phyloP scores from a whole-genome alignment of 495 filamentous ascomycete genomes.

The Cercophora sp. region DNA sequence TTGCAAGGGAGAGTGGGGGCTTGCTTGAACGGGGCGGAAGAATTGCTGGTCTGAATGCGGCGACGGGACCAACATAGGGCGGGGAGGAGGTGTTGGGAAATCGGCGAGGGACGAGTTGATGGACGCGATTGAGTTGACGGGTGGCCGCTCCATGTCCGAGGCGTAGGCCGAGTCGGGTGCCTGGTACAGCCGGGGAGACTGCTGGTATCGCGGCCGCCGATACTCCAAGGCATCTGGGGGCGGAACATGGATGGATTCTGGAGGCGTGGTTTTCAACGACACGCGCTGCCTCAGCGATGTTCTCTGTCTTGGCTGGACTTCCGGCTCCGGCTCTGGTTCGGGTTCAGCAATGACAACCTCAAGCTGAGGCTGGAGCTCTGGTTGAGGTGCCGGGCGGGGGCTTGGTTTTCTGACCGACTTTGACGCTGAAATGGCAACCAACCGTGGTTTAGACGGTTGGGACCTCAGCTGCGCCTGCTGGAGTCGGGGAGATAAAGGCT shows the following conservation, averaged over 20 bases:
- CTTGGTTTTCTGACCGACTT: neutral
- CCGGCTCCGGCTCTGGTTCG: conserved; percentile 19
- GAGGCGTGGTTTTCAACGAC: conserved; percentile 42
- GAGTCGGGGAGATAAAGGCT: neutral
- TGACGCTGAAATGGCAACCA: conserved; percentile 23
- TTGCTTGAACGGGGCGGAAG: conserved; percentile 52
- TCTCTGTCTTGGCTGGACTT: conserved; percentile 28
- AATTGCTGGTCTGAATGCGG: conserved; percentile 50
- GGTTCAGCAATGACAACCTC: conserved; percentile 18
- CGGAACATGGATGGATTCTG: conserved; percentile 44
- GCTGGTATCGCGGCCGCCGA: conserved; percentile 28
- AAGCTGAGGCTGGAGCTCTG: neutral
- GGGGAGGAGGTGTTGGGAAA: conserved; percentile 34
- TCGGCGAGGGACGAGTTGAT: conserved; percentile 27
- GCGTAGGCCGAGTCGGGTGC: conserved; percentile 50
- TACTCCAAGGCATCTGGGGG: conserved; percentile 27
- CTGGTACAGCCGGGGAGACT: conserved; percentile 30
- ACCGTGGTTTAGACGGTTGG: conserved; percentile 17
- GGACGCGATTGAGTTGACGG: conserved; percentile 28
- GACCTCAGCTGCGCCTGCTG: conserved; percentile 10
- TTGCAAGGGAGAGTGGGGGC: conserved; percentile 52
- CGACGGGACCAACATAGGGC: conserved; percentile 39
- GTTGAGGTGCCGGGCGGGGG: neutral
- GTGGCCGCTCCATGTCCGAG: conserved; percentile 44
- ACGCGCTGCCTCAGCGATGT: conserved; percentile 47